A percentile compares a stretch with the other conserved stretches of the same genome.
These are phyloP conservation scores for Pulicaria dysenterica DNA, from an alignment of 129 eudicot genomes.

Conservation along the genomic window DNA sequence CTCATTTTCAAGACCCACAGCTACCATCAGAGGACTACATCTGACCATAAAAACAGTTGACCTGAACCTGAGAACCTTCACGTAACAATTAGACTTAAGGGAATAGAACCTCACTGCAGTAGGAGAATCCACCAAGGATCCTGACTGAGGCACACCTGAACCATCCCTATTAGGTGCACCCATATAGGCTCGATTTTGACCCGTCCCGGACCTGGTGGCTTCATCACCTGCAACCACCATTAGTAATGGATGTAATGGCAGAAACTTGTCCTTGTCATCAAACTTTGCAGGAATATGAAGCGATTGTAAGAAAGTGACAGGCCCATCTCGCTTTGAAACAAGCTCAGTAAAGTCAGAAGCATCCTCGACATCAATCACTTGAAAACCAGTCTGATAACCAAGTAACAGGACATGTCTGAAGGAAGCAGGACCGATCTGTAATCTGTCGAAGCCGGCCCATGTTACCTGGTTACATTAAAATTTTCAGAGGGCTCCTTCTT, in stretches of 20 bases:
- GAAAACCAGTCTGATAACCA: constrained; percentile 62
- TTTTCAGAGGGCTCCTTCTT: constrained; percentile 15
- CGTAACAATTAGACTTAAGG: constrained; percentile 44
- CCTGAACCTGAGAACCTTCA: constrained; percentile 52
- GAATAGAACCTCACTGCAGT: constrained; percentile 57
- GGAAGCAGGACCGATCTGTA: constrained; percentile 43
- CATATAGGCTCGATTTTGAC: constrained; percentile 34
- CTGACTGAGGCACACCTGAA: constrained; percentile 28
- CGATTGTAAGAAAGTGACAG: constrained; percentile 48
- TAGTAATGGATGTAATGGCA: constrained; percentile 46
- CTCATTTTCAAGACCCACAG: constrained; percentile 55
- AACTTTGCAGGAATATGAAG: constrained; percentile 45
- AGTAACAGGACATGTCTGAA: constrained; percentile 51
- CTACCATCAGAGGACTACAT: constrained; percentile 54
- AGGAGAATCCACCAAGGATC: constrained; percentile 31
- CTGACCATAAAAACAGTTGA: constrained; percentile 58
- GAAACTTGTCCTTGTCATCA: constrained; percentile 39
- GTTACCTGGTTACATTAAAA: constrained; percentile 40
- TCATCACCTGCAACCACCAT: constrained; percentile 55
- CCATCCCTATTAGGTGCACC: constrained; percentile 42
- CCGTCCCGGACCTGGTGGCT: constrained; percentile 23
- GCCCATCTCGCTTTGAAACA: constrained; percentile 55
- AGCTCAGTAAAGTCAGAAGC: constrained; percentile 51
- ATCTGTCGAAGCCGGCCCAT: constrained; percentile 63
- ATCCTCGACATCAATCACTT: constrained; percentile 60